Conservation (phyloP, 306 rosid species). For the Sicyos baderoa region DNA sequence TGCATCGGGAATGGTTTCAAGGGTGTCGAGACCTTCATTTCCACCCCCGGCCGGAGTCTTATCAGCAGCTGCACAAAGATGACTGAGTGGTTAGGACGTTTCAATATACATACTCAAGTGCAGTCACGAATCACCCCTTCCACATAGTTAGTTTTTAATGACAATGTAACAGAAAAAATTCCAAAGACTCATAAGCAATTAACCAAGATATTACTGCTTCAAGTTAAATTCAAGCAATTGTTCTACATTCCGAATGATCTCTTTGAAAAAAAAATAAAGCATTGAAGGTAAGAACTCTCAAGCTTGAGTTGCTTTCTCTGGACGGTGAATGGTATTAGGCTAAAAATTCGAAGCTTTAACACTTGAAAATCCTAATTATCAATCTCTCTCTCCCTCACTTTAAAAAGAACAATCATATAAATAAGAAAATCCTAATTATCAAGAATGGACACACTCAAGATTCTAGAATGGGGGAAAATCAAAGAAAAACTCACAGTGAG, state of each 20-base stretch:
- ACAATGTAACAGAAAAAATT: too few species aligned
- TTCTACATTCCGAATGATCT: background rate
- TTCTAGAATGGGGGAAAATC: too few species aligned
- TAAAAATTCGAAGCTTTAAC: background rate
- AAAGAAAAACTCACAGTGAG: slow-evolving; percentile 46
- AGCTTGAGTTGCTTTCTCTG: background rate
- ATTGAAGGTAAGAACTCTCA: background rate
- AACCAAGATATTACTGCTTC: background rate
- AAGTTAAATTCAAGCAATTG: background rate
- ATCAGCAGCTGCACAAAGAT: slow-evolving; percentile 46
- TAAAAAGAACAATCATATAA: too few species aligned
- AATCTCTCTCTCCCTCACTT: too few species aligned
- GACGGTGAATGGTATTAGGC: background rate
- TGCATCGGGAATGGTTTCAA: slow-evolving; percentile 85
- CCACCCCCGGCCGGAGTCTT: slow-evolving; percentile 40
- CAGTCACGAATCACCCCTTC: background rate
- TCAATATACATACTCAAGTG: slow-evolving; percentile 5
- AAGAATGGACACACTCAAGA: too few species aligned
- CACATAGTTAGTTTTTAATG: background rate
- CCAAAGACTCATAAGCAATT: background rate
- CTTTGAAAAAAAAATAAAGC: background rate
- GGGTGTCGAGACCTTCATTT: slow-evolving; percentile 57
- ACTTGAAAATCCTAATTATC: background rate
- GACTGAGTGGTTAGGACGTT: slow-evolving; percentile 16
- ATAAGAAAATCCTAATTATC: too few species aligned